Evolutionary conservation across 495 filamentous ascomycete genomes (phyloP).

Genomic region (Penicillium manginii): DNA sequence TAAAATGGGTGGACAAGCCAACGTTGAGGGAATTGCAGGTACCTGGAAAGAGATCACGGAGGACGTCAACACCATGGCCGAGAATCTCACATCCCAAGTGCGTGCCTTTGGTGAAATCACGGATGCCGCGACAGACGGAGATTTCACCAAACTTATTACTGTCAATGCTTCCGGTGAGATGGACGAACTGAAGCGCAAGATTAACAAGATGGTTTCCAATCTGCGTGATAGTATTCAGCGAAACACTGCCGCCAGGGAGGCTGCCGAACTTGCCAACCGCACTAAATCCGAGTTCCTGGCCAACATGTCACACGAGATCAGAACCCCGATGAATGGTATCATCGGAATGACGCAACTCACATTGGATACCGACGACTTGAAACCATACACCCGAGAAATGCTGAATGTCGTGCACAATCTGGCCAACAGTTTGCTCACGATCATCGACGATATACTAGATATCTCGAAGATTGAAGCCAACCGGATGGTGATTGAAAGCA

Average conservation of each 20-base stretch:
- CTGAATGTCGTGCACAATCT: constrained; percentile 98
- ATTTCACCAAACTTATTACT: constrained; percentile 97
- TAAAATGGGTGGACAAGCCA: constrained; percentile 98
- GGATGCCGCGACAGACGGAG: constrained; percentile 92
- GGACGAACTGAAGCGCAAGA: constrained; percentile 98
- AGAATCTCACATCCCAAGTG: constrained; percentile 96
- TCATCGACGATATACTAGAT: constrained; percentile 99
- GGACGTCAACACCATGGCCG: constrained; percentile 98
- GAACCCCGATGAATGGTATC: constrained; percentile 89
- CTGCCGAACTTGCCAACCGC: constrained; percentile 94
- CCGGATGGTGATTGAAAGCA: constrained; percentile 99
- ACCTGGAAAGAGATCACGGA: constrained; percentile 99
- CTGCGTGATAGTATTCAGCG: constrained; percentile 94
- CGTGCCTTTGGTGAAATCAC: constrained; percentile 98
- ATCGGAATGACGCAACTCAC: constrained; percentile 98
- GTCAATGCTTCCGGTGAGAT: constrained; percentile 98
- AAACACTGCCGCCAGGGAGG: constrained; percentile 95
- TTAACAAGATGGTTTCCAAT: constrained; percentile 99
- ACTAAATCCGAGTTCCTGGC: constrained; percentile 99
- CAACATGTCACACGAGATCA: constrained; percentile 99
- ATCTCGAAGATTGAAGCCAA: constrained; percentile 99
- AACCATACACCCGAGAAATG: constrained; percentile 96
- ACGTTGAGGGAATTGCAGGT: constrained; percentile 90
- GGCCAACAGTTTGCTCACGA: constrained; percentile 94
- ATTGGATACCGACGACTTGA: constrained; percentile 88